Percentiles rank a stretch among this genome's conserved stretches.
Conservation (phyloP, 2,329 filamentous ascomycete genomes). For the Mollisiaceae sp. region DNA sequence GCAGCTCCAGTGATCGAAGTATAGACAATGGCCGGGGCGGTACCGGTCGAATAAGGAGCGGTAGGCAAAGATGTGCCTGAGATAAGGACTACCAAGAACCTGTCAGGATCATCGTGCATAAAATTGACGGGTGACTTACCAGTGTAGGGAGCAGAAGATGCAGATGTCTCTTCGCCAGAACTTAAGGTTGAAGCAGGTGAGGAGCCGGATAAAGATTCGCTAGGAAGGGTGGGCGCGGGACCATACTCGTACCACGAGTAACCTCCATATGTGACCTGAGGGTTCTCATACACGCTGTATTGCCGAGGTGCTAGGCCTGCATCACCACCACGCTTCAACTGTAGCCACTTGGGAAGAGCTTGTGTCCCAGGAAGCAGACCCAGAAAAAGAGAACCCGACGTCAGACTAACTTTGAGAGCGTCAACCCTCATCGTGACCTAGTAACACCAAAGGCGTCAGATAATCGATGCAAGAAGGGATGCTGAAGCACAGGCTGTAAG, state of each 20-base stretch:
- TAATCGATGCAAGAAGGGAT: background rate
- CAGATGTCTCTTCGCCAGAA: constrained; percentile 23
- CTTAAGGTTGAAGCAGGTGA: background rate
- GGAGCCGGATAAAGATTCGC: background rate
- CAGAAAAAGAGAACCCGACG: constrained; percentile 30
- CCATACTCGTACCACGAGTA: constrained; percentile 39
- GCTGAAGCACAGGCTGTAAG: background rate
- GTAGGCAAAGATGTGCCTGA: background rate
- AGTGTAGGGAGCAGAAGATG: constrained; percentile 9
- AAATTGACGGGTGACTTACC: constrained; percentile 2
- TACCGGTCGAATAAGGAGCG: too few relatives aligned
- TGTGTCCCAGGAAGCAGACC: constrained; percentile 27
- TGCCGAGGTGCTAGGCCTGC: constrained; percentile 30
- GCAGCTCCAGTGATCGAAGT: background rate
- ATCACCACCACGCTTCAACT: constrained; percentile 28
- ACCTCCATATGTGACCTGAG: constrained; percentile 26
- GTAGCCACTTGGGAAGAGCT: constrained; percentile 36
- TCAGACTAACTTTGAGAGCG: constrained; percentile 24
- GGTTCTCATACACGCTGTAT: constrained; percentile 35
- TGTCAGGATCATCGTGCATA: background rate
- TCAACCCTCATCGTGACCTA: constrained; percentile 39
- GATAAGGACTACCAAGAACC: background rate
- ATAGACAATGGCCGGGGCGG: background rate
- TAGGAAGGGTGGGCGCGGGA: constrained; percentile 36
- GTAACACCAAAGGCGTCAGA: constrained; percentile 16